Percentiles rank a stretch among this genome's conserved stretches.
Evolutionary conservation across 352 stramenopile species (phyloP).

Genomic region (Phytophthora sp.): DNA sequence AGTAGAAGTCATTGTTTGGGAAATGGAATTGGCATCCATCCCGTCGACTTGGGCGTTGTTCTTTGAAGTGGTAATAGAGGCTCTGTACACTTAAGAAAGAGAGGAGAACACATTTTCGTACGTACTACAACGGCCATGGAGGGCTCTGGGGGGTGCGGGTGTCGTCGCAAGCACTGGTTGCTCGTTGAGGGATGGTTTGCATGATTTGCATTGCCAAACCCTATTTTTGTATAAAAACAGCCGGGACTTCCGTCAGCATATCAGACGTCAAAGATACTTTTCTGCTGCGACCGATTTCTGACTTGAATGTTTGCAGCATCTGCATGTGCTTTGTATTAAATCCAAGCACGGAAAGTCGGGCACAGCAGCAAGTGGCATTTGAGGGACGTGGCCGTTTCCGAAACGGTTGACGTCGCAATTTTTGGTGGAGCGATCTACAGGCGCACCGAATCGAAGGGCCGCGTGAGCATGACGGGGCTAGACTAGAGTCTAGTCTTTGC

Average conservation of each 20-base stretch:
- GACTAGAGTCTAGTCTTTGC: not conserved
- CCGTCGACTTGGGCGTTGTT: no score
- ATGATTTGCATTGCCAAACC: not conserved
- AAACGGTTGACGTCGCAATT: slow-evolving; percentile 32
- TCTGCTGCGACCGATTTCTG: slow-evolving; percentile 8
- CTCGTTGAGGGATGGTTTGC: not conserved
- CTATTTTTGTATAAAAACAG: slow-evolving; percentile 3
- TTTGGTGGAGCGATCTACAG: slow-evolving; percentile 15
- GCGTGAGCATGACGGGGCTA: not conserved
- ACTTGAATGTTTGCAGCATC: slow-evolving; percentile 1
- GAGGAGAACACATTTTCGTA: no score
- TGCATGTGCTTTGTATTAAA: not conserved
- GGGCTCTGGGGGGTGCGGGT: no score
- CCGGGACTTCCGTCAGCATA: slow-evolving; percentile 19
- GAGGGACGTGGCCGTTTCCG: slow-evolving; percentile 17
- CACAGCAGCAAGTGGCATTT: slow-evolving; percentile 1
- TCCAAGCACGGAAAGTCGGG: not conserved
- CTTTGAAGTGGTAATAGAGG: no score
- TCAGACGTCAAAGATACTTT: slow-evolving; percentile 35
- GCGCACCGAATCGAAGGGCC: slow-evolving; percentile 4
- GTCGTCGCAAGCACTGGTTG: no score
- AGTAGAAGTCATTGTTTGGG: no score
- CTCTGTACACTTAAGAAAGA: no score
- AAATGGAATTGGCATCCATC: no score
- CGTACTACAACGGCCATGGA: no score